Evolutionary conservation across 495 filamentous ascomycete species (phyloP).

Genomic region (Neurospora sp.): DNA sequence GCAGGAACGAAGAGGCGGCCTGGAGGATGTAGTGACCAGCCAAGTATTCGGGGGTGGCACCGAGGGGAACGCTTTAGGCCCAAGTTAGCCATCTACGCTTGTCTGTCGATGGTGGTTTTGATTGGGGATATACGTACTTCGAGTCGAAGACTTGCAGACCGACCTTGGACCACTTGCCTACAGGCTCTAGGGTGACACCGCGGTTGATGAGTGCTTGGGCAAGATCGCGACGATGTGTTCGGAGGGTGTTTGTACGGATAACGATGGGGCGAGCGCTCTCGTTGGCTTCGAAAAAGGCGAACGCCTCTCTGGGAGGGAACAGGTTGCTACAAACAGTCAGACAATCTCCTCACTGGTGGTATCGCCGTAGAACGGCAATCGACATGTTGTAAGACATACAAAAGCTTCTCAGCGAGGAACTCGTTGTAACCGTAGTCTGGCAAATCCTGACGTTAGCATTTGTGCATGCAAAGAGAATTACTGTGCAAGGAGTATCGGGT

Average conservation of each 20-base stretch:
- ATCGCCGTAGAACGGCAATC: neutral
- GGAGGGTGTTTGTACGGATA: slow-evolving; percentile 85
- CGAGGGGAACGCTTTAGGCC: slow-evolving; percentile 59
- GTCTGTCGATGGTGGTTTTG: neutral
- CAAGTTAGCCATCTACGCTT: neutral
- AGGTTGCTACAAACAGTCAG: slow-evolving; percentile 48
- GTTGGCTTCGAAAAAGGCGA: slow-evolving; percentile 98
- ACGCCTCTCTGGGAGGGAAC: slow-evolving; percentile 88
- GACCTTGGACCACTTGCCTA: slow-evolving; percentile 98
- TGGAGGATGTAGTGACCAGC: slow-evolving; percentile 97
- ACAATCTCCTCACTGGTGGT: neutral
- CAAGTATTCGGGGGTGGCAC: slow-evolving; percentile 94
- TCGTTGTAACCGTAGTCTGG: slow-evolving; percentile 72
- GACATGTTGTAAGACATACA: slow-evolving; percentile 4
- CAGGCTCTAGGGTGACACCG: slow-evolving; percentile 88
- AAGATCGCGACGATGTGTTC: slow-evolving; percentile 82
- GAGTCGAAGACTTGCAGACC: slow-evolving; percentile 93
- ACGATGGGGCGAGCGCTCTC: slow-evolving; percentile 71
- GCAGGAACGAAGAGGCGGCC: slow-evolving; percentile 92
- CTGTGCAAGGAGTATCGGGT: neutral
- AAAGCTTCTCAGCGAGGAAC: slow-evolving; percentile 28
- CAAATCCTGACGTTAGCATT: neutral
- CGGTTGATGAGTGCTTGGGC: slow-evolving; percentile 95
- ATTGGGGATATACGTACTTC: slow-evolving; percentile 21
- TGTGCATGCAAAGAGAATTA: neutral